Conservation (phyloP, 768 basidiomycete genomes). For the Agaricus blazei region DNA sequence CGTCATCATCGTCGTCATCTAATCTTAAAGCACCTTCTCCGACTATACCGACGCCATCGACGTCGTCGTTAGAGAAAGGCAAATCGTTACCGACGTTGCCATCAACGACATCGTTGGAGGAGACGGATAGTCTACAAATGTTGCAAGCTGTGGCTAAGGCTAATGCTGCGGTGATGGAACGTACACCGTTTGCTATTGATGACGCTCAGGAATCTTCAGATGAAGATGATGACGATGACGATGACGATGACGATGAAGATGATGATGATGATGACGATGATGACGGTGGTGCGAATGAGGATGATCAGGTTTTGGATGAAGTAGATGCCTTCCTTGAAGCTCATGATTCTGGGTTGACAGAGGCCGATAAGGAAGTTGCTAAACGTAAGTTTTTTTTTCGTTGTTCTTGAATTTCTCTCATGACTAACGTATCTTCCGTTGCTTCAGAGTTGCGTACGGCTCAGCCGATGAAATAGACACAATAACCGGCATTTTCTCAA, state of each 20-base stretch:
- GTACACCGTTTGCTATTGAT: constrained; percentile 96
- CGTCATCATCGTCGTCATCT: constrained; percentile 18
- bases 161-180: constrained; percentile 83
- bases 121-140: constrained; percentile 42
- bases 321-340: constrained; percentile 65
- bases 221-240: constrained; percentile 58
- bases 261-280: constrained; percentile 68
- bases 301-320: constrained; percentile 80
- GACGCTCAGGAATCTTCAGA: constrained; percentile 78
- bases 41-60: constrained; percentile 22
- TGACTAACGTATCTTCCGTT: not conserved
- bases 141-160: constrained; percentile 70
- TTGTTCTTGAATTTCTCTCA: not conserved
- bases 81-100: constrained; percentile 26
- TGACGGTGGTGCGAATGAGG: constrained; percentile 54
- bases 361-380: constrained; percentile 72
- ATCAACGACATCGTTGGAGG: constrained; percentile 9
- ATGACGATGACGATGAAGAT: constrained; percentile 81
- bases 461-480: constrained; percentile 21
- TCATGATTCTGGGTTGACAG: constrained; percentile 80
- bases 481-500: not conserved
- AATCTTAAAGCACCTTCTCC: constrained; percentile 18
- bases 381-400: constrained; percentile 46
- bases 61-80: constrained; percentile 28
- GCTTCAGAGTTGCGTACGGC: constrained; percentile 22